Base-by-base conservation (phyloP, 169 alveolate species). In the Plasmodium chabaudi region DNA sequence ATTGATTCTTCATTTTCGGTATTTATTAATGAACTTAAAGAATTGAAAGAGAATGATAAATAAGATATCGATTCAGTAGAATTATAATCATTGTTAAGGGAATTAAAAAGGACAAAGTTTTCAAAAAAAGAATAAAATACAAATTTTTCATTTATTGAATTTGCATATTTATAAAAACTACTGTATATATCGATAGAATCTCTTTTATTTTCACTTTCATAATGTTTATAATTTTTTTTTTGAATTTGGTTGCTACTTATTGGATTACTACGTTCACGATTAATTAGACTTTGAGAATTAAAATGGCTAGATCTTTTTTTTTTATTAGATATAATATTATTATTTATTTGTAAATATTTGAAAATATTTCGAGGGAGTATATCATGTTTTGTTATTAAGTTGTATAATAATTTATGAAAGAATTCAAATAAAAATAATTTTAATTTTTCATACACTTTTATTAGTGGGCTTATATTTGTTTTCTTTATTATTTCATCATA, bases 401-500 rank as follows among this genome's bases (percentile, higher is more conserved):
- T 82, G 53, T 67, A 82, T 27, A 82, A 59, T 70, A 82, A 82
- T 49, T 82, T 67, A 47, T 82, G 90, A 51, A 82, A 82, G 27
- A 82, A 82, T 15, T 53, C 55, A 39, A 82, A 53, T 25, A 82
- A 59, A 53, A 82, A 82, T 82, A 82, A 82, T 82, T 82, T 82
- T 59, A 82, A 70, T 70, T 82, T 82, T 68, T 82, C 82, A 71
- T 82, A 82, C 17, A 67, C 39, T 44, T 82, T 67, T 7, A 65
- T 60, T 51, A 82, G 23, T 4, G 90, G 64, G 12, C 49, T 57
- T 25, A 82, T 56, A 57, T 82, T 82, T 67, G 90, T 60, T 15
- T 82, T 65, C 68, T 82, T 82, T 65, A 82, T 82, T 55, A 82
- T 82, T 55, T 82, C 90, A 46, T 82, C 90, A 59, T 82, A 82